These are phyloP conservation scores for Sporothrix curviconia DNA, from an alignment of 2,329 filamentous ascomycete species.

Conservation along the genomic window DNA sequence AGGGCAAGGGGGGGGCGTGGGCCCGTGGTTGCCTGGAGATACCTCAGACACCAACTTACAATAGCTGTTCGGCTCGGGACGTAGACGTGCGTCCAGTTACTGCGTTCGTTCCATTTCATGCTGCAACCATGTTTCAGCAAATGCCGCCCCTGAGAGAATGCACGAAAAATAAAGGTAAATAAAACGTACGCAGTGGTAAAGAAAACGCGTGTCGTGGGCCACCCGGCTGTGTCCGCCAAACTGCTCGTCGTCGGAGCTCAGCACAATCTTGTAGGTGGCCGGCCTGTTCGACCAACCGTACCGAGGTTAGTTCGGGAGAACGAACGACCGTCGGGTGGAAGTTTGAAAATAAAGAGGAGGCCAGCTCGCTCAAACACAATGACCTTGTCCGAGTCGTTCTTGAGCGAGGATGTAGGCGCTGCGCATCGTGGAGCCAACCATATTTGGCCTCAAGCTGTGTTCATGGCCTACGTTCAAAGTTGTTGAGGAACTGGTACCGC, in stretches of 20 bases:
- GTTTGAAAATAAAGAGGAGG: slow-evolving; percentile 90
- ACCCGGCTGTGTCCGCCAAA: slow-evolving; percentile 77
- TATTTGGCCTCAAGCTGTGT: slow-evolving; percentile 79
- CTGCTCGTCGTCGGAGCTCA: slow-evolving; percentile 70
- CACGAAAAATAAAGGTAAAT: no score
- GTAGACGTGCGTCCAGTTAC: slow-evolving; percentile 90
- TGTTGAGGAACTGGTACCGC: slow-evolving; percentile 85
- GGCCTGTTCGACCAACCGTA: slow-evolving; percentile 66
- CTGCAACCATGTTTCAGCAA: slow-evolving; percentile 14
- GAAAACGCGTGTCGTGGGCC: slow-evolving; percentile 72
- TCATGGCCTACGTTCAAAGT: slow-evolving; percentile 92
- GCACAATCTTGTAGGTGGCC: slow-evolving; percentile 82
- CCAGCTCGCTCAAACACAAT: slow-evolving; percentile 92
- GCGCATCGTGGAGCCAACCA: slow-evolving; percentile 78
- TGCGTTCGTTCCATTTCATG: slow-evolving; percentile 80
- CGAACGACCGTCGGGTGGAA: slow-evolving; percentile 79
- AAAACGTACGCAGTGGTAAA: slow-evolving; percentile 65
- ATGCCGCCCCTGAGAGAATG: no score
- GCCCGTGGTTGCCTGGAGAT: not conserved
- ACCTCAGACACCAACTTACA: slow-evolving; percentile 53
- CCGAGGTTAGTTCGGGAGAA: slow-evolving; percentile 89
- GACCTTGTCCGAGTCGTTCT: slow-evolving; percentile 90
- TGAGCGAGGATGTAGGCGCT: slow-evolving; percentile 90
- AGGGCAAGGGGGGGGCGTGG: no score
- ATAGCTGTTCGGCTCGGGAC: slow-evolving; percentile 77